phyloP scores from a whole-genome alignment of 129 eudicot genomes.

The Artemisia argyi region DNA sequence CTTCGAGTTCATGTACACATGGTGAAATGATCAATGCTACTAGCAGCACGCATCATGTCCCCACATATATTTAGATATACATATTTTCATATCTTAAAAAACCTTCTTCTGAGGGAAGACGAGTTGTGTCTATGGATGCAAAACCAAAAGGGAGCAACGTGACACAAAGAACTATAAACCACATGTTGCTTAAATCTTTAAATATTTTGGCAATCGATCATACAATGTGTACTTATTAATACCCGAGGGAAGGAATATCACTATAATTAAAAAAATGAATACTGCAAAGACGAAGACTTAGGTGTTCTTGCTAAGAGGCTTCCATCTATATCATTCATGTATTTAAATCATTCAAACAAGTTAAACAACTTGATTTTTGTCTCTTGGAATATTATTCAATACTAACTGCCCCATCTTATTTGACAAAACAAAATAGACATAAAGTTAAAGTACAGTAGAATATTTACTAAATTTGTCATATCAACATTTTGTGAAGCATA shows the following conservation, averaged over 20 bases:
- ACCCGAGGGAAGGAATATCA: background rate
- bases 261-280: background rate
- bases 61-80: too few relatives aligned
- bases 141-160: conserved; percentile 22
- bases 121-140: conserved; percentile 34
- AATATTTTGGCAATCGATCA: background rate
- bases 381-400: too few relatives aligned
- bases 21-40: too few relatives aligned
- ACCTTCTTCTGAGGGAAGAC: conserved; percentile 35
- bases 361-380: background rate
- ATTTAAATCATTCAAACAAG: background rate
- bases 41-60: too few relatives aligned
- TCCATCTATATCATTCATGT: background rate
- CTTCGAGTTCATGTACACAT: too few relatives aligned
- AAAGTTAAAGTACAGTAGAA: too few relatives aligned
- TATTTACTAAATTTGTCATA: too few relatives aligned
- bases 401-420: too few relatives aligned
- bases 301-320: background rate
- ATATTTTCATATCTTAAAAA: too few relatives aligned
- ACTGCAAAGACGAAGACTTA: background rate
- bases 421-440: too few relatives aligned
- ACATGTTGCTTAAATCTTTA: conserved; percentile 8
- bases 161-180: conserved; percentile 16
- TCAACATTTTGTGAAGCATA: too few relatives aligned
- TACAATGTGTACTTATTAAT: background rate